Evolutionary conservation across 2,329 filamentous ascomycete genomes (phyloP).

Genomic region (Fusarium nematophilum): DNA sequence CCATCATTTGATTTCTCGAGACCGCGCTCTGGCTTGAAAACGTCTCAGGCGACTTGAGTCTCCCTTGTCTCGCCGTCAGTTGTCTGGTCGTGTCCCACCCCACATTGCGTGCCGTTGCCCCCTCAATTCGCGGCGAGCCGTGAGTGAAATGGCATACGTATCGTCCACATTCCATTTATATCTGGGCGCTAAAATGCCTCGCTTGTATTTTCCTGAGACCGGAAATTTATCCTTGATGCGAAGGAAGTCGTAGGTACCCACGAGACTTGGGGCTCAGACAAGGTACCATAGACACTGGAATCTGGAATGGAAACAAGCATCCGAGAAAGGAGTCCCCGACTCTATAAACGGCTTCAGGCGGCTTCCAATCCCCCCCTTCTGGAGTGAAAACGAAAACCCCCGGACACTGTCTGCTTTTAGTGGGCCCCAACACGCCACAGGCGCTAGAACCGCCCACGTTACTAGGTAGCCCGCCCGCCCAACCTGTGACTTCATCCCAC

Average conservation of each 20-base stretch:
- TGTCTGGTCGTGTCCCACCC: constrained; percentile 9
- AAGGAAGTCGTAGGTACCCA: too few relatives aligned
- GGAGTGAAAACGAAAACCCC: constrained; percentile 2
- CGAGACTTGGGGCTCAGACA: too few relatives aligned
- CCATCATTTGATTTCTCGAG: not conserved
- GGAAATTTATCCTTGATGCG: too few relatives aligned
- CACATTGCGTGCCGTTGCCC: constrained; percentile 6
- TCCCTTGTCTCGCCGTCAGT: constrained; percentile 5
- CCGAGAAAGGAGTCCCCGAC: not conserved
- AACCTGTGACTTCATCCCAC: constrained; percentile 5
- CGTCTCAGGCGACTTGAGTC: not conserved
- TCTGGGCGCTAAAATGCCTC: too few relatives aligned
- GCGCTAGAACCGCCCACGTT: constrained; percentile 40
- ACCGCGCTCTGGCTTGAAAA: not conserved
- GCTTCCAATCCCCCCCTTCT: constrained; percentile 4
- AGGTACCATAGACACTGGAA: too few relatives aligned
- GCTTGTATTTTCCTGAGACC: too few relatives aligned
- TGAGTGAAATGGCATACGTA: not conserved
- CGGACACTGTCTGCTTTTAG: constrained; percentile 25
- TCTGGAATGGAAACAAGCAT: not conserved
- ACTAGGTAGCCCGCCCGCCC: constrained; percentile 33
- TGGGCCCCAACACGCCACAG: constrained; percentile 34
- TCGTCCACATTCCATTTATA: not conserved
- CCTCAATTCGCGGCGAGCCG: constrained; percentile 2
- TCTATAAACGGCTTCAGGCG: constrained; percentile 6